Evolutionary conservation across 108 stramenopile species (phyloP).

Genomic region (Aurantiochytrium sp.): DNA sequence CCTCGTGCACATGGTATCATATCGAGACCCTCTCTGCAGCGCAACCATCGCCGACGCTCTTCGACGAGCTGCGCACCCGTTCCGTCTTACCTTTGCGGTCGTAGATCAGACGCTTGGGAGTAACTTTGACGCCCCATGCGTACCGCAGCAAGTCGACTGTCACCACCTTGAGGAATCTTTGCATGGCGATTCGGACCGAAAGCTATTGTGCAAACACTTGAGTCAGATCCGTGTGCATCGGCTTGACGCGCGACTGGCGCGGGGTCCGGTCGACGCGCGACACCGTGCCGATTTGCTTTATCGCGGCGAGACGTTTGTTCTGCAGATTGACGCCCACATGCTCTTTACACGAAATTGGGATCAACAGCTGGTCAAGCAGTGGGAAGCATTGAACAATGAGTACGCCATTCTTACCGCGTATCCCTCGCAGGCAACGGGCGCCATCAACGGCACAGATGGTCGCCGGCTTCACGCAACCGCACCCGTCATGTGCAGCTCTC

Average conservation of each 20-base stretch:
- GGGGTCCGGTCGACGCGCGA: conserved; percentile 75
- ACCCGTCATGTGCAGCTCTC: background rate
- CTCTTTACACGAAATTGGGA: conserved; percentile 67
- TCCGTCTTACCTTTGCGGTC: conserved; percentile 59
- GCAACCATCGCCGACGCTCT: conserved; percentile 62
- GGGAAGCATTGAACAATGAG: background rate
- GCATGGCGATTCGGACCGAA: background rate
- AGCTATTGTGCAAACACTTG: background rate
- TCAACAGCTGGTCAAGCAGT: conserved; percentile 47
- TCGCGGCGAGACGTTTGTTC: conserved; percentile 69
- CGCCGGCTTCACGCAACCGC: background rate
- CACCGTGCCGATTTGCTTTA: conserved; percentile 59
- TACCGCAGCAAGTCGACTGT: background rate
- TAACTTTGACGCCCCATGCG: background rate
- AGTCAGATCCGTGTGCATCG: background rate
- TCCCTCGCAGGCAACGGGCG: conserved; percentile 32
- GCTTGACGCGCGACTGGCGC: conserved; percentile 22
- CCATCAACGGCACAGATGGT: background rate
- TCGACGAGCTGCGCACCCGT: conserved; percentile 50
- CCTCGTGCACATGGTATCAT: conserved; percentile 73
- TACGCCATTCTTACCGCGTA: conserved; percentile 63
- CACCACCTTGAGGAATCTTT: background rate
- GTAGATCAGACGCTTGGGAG: conserved; percentile 49
- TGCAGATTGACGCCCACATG: conserved; percentile 89
- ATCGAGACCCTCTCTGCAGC: conserved; percentile 65